phyloP scores from a whole-genome alignment of 139 green algal species.

The Yamagishiella unicocca region DNA sequence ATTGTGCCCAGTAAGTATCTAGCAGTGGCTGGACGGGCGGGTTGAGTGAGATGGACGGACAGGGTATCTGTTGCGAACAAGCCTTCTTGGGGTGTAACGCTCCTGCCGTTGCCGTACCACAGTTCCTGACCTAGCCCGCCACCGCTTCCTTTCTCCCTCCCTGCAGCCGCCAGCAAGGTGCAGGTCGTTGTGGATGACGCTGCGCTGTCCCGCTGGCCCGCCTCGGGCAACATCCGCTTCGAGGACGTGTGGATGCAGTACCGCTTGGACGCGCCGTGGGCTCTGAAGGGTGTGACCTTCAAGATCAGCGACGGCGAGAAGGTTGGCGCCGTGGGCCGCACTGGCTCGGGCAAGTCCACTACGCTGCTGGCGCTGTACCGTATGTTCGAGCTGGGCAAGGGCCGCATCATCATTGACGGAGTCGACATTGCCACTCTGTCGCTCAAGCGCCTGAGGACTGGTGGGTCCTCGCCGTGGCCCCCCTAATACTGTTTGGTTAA shows the following conservation, averaged over 20 bases:
- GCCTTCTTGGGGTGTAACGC: too few species aligned
- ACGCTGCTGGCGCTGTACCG: too few species aligned
- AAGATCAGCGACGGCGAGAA: too few species aligned
- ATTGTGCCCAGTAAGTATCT: conserved; percentile 7
- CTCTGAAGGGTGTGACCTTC: conserved; percentile 59
- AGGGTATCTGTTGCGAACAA: too few species aligned
- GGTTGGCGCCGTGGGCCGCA: too few species aligned
- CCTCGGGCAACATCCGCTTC: conserved; percentile 59
- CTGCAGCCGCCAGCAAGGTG: not conserved
- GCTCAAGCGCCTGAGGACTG: not conserved
- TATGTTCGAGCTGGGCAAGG: too few species aligned
- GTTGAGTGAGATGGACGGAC: not conserved
- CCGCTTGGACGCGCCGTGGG: conserved; percentile 36
- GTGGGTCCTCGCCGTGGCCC: too few species aligned
- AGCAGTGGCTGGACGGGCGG: not conserved
- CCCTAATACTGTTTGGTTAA: too few species aligned
- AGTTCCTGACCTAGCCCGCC: not conserved
- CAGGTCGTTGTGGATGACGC: conserved; percentile 41
- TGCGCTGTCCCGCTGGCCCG: conserved; percentile 54
- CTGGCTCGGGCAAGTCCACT: too few species aligned
- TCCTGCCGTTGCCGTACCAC: not conserved
- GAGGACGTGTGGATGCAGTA: conserved; percentile 62
- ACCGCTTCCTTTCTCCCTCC: not conserved
- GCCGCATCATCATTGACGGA: too few species aligned
- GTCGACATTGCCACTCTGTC: conserved; percentile 1